Evolutionary conservation across 305 asterid species (phyloP), one percentile per base, ranked within the genome.

Genomic region (Solanum hybrid): DNA sequence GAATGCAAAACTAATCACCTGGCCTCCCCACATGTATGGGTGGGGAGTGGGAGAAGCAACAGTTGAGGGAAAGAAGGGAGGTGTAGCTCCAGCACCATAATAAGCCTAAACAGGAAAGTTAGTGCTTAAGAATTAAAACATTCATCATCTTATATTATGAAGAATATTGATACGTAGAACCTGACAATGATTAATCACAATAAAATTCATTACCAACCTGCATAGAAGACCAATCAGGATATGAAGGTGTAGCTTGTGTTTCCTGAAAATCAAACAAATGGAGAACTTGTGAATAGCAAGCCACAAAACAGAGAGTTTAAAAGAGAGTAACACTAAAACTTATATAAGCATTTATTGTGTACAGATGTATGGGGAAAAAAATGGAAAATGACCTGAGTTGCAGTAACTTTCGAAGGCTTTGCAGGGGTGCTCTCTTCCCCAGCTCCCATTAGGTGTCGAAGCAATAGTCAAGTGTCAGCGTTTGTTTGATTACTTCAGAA

Each of bases 11-110:
- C 13, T 37, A 88, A 89, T 88, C 90, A 97, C 99, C 99, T 97
- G 99, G 92, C 94, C 91, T 79, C 98, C 98, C 99, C 99, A 97
- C 94, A 97, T 12, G 92, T 93, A 97, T 88, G 99, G 99, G 91
- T 95, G 99, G 13, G 98, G 98, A 90, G 98, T 89, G 29, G 96
- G 98, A 92, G 99, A 95, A 90, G 97, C 94, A 89, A 96, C 97
- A 89, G 97, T 91, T 87, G 99, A 92, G 79, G 98, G 96, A 92
- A 96, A 97, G 94, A 93, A 96, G 77, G 97, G 97, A 16, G 98
- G 98, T 90, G 98, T 85, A 90, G 95, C 96, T 90, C 99, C 98
- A 91, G 96, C 96, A 89, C 99, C 97, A 91, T 96, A 97, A 90
- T 96, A 95, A 69, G 99, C 99, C 99, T 97, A 89, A 86, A 27